phyloP scores from a whole-genome alignment of 2,329 filamentous ascomycete genomes.

The Davidsoniella neocaledoniae region DNA sequence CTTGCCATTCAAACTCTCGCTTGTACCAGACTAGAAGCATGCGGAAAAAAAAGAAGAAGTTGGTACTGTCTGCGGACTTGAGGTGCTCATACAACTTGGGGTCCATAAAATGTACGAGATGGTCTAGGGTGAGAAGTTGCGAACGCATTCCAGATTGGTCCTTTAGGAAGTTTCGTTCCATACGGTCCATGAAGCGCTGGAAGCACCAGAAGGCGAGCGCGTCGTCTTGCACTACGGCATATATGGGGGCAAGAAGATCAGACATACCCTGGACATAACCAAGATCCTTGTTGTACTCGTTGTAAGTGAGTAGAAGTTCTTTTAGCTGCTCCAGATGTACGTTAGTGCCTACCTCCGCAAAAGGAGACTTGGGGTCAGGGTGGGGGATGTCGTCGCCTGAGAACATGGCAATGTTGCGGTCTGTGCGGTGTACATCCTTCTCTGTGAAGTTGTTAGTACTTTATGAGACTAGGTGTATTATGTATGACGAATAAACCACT shows the following conservation, averaged over 20 bases:
- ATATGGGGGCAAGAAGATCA: conserved; percentile 85
- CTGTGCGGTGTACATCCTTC: conserved; percentile 95
- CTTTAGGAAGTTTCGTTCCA: conserved; percentile 92
- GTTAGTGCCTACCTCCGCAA: conserved; percentile 83
- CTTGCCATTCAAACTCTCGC: conserved; percentile 81
- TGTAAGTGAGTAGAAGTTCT: conserved; percentile 96
- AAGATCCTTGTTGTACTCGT: conserved; percentile 89
- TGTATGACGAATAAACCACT: conserved; percentile 19
- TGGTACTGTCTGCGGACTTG: conserved; percentile 80
- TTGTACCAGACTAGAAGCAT: conserved; percentile 99
- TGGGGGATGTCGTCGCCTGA: conserved; percentile 92
- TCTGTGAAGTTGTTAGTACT: conserved; percentile 37
- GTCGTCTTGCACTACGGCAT: conserved; percentile 94
- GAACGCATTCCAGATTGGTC: conserved; percentile 93
- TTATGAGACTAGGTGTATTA: not conserved
- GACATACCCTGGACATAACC: conserved; percentile 99
- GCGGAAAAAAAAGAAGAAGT: conserved; percentile 99
- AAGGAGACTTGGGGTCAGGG: conserved; percentile 88
- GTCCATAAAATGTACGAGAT: conserved; percentile 92
- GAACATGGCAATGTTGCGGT: conserved; percentile 88
- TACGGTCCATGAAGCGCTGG: conserved; percentile 88
- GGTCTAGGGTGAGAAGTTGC: conserved; percentile 79
- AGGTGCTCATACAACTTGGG: conserved; percentile 85
- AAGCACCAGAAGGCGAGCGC: conserved; percentile 96
- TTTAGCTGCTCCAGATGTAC: conserved; percentile 98